phyloP scores from a whole-genome alignment of 495 filamentous ascomycete species.

The Penicillium nucicola region DNA sequence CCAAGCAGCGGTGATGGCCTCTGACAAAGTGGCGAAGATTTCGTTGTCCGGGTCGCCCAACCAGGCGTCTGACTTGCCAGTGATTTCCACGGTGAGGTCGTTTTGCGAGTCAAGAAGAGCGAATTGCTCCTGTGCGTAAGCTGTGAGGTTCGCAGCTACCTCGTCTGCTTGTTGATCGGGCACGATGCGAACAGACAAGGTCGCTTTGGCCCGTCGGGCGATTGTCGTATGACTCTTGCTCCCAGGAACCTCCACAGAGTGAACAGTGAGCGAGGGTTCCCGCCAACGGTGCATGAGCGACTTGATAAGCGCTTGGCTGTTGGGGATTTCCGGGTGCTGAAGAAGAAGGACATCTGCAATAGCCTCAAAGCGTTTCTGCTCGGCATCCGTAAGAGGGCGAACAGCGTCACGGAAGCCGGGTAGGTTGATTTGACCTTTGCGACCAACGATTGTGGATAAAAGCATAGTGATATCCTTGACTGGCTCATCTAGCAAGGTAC shows the following conservation, averaged over 20 bases:
- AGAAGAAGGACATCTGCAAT: slow-evolving; percentile 73
- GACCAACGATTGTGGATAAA: slow-evolving; percentile 71
- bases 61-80: slow-evolving; percentile 94
- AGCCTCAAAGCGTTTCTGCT: slow-evolving; percentile 77
- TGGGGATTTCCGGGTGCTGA: slow-evolving; percentile 64
- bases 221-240: slow-evolving; percentile 73
- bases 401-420: slow-evolving; percentile 84
- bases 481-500: slow-evolving; percentile 80
- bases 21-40: slow-evolving; percentile 84
- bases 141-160: slow-evolving; percentile 62
- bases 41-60: slow-evolving; percentile 87
- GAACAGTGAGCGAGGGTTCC: slow-evolving; percentile 91
- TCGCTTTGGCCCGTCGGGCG: slow-evolving; percentile 77
- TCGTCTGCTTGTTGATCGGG: slow-evolving; percentile 81
- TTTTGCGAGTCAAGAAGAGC: slow-evolving; percentile 71
- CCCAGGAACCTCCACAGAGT: slow-evolving; percentile 75
- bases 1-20: slow-evolving; percentile 85
- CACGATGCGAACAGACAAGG: slow-evolving; percentile 86
- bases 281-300: slow-evolving; percentile 92
- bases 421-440: slow-evolving; percentile 54
- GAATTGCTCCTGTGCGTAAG: slow-evolving; percentile 71
- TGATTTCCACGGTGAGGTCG: slow-evolving; percentile 74
- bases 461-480: slow-evolving; percentile 85
- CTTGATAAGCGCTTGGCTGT: slow-evolving; percentile 64
- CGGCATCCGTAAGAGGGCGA: slow-evolving; percentile 67